These are phyloP conservation scores for Hemileia vastatrix DNA, from an alignment of 1,284 basidiomycete species.

Conservation along the genomic window DNA sequence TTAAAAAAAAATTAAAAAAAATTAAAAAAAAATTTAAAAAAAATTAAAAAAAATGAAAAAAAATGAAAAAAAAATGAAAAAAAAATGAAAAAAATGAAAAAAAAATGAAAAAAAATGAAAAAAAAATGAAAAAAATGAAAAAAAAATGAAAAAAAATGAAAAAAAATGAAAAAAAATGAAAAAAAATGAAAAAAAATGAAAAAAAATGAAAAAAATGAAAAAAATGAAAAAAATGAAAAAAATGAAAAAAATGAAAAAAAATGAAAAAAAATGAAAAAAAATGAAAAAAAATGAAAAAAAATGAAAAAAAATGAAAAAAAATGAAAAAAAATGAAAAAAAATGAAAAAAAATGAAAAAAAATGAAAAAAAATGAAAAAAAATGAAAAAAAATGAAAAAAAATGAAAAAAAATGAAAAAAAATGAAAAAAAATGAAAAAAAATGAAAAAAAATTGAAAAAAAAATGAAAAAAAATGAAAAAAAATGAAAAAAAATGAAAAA, in stretches of 20 bases:
- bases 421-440: too few relatives aligned
- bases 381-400: too few relatives aligned
- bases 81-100: not conserved
- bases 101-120: not conserved
- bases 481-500: too few relatives aligned
- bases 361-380: too few relatives aligned
- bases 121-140: not conserved
- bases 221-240: not conserved
- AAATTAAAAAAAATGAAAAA: not conserved
- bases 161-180: not conserved
- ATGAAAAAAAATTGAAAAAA: too few relatives aligned
- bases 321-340: too few relatives aligned
- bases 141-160: not conserved
- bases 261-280: not conserved
- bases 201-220: not conserved
- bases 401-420: too few relatives aligned
- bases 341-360: too few relatives aligned
- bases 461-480: too few relatives aligned
- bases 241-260: not conserved
- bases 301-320: too few relatives aligned
- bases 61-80: not conserved
- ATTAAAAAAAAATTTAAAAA: constrained; percentile 1
- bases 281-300: not conserved
- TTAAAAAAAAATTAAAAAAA: not conserved
- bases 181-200: not conserved